Evolutionary conservation across 2,329 filamentous ascomycete genomes (phyloP), one percentile per base, ranked within the genome.

Genomic region (Sporothrix variecibatus): DNA sequence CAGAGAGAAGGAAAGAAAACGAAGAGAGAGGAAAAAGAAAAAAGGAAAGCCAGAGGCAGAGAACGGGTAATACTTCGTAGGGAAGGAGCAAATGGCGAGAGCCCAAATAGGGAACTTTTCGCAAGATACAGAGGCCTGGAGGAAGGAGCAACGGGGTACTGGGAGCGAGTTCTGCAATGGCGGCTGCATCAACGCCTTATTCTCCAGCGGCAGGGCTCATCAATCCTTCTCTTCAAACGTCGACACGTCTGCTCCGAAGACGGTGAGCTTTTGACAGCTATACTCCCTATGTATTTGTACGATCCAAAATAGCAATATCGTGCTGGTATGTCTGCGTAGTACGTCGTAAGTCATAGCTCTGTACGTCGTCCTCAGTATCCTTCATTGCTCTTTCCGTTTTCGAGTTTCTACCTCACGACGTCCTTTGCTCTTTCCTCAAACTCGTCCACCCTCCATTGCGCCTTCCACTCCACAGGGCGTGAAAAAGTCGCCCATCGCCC

Each of bases 121-220:
- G 31, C 60, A 40, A 40, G 20, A 38, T 20, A 64, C 28, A 15
- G 8, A 23, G 8, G 20, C 15, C 62, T 26, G 15, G 17, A 51
- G 62, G 62, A 56, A 58, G 28, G 49, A 56, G 49, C 67, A 40
- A 56, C 17, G 20, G 31, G 67, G 31, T 51, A 20, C 31, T 56
- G 67, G 31, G 38, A 56, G 28, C 67, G 53, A 9, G 38, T 70
- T 56, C 67, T 70, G 67, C 49, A 70, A 58, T 70, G 67, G 49
- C 49, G 46, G 31, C 49, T 40, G 49, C 67, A 56, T 23, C n/a
- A 7, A 31, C 15, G 26, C 26, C 26, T 9, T 64, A 56, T 62
- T 62, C 58, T 62, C 28, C 28, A 62, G n/a, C 51, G 51, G 51
- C 51, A 56, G n/a, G 51, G 51, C 51, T 56, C n/a, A 12, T 56